Base-by-base conservation (phyloP, 164 flowering plant genomes). In the Piper betle region DNA sequence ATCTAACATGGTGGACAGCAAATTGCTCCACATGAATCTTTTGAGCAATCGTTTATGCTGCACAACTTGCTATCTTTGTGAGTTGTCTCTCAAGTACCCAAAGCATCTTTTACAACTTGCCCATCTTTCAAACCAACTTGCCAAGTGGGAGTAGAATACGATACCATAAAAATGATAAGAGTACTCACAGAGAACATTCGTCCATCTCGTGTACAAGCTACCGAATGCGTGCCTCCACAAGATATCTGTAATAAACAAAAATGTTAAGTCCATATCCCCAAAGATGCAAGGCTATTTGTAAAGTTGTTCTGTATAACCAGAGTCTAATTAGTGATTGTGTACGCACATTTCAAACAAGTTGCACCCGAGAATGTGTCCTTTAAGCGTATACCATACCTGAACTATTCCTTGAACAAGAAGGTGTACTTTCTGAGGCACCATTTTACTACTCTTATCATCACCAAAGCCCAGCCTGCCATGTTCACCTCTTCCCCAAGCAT, bases 391-490 rank as follows among this genome's bases (percentile, higher is more conserved):
- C 15, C 50, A 46, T 46, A 93, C 99, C 99, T 94, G 99, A 68
- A 88, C 74, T 61, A 94, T 81, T 62, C 81, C 79, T 70, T 88
- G 96, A 39, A 73, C 83, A 41, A 91, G 80, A 67, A 88, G 96
- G 50, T 88, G 82, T 72, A 94, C 97, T 76, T 69, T 85, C 69
- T 94, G 99, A 25, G 99, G 97, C 43, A 91, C 82, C 97, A 94
- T 91, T 80, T 94, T 94, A 72, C 97, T 94, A 80, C 97, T 94
- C 76, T 91, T 94, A 78, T 94, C 99, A 83, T 94, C 99, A 16
- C 99, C 99, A 78, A 94, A 94, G 39, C 99, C 99, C 70, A 94
- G 96, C 73, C 99, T 85, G 43, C 99, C 99, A 78, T 94, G 99
- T 67, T 94, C 99, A n/a, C 99, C 99, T 74, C 99, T 80, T 58